A percentile compares a stretch with the other conserved stretches of the same genome.
Evolutionary conservation across 2,329 filamentous ascomycete species (phyloP).

Genomic region (Epichloe sylvatica): DNA sequence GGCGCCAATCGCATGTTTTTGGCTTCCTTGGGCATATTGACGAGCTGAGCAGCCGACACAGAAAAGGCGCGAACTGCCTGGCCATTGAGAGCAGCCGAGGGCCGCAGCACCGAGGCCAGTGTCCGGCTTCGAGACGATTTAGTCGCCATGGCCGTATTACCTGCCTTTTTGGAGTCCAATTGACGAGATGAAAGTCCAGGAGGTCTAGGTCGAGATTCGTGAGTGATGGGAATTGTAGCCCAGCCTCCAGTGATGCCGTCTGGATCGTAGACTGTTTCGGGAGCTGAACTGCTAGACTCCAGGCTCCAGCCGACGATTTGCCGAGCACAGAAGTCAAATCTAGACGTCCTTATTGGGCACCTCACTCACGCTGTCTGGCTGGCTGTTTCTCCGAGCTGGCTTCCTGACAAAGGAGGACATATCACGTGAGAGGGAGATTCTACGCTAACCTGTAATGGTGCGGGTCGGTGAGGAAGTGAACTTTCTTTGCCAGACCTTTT

Average conservation of each 20-base stretch:
- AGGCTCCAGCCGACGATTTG: too few species aligned
- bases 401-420: neutral
- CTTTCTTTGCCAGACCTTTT: slow-evolving; percentile 9
- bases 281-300: too few species aligned
- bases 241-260: neutral
- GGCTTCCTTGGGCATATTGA: slow-evolving; percentile 45
- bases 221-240: neutral
- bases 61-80: slow-evolving; percentile 36
- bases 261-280: neutral
- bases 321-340: too few species aligned
- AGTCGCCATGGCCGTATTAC: slow-evolving; percentile 41
- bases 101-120: slow-evolving; percentile 41
- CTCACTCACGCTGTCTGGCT: too few species aligned
- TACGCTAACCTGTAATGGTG: neutral
- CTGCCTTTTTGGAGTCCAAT: slow-evolving; percentile 28
- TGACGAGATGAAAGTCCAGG: slow-evolving; percentile 17
- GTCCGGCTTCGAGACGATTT: slow-evolving; percentile 43
- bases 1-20: slow-evolving; percentile 55
- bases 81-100: slow-evolving; percentile 27
- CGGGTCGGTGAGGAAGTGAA: slow-evolving; percentile 1
- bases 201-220: neutral
- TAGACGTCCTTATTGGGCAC: too few species aligned
- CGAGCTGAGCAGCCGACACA: slow-evolving; percentile 32
- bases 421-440: slow-evolving; percentile 3
- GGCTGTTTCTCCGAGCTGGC: too few species aligned